Evolutionary conservation across 148 eudicot genomes (phyloP).

Genomic region (Suaeda aralocaspica): DNA sequence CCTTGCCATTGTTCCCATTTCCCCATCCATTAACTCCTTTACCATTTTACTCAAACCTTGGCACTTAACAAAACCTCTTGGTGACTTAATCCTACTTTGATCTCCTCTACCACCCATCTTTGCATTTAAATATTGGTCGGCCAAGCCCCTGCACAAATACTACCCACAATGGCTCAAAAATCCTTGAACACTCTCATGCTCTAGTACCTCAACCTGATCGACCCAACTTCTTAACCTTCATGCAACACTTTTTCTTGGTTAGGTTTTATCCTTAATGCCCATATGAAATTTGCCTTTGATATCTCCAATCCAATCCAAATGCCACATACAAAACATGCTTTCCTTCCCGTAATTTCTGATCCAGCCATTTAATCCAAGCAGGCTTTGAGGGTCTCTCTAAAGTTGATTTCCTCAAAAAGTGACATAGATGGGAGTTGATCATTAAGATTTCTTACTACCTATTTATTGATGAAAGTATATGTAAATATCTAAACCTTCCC

Average conservation of each 20-base stretch:
- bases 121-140: neutral
- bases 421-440: too few relatives aligned
- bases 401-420: too few relatives aligned
- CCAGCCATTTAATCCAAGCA: conserved; percentile 55
- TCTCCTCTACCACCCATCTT: conserved; percentile 1
- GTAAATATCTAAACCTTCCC: too few relatives aligned
- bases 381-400: conserved; percentile 18
- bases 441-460: too few relatives aligned
- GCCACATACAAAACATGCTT: conserved; percentile 50
- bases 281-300: conserved; percentile 47
- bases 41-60: conserved; percentile 16
- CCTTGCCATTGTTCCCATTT: conserved; percentile 40
- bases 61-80: conserved; percentile 49
- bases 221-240: conserved; percentile 61
- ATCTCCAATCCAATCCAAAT: conserved; percentile 40
- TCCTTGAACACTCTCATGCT: conserved; percentile 41
- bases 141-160: neutral
- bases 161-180: conserved; percentile 24
- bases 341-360: conserved; percentile 29
- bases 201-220: conserved; percentile 46
- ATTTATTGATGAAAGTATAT: too few relatives aligned
- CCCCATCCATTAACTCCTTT: conserved; percentile 57
- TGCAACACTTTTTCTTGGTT: conserved; percentile 20
- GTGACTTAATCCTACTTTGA: conserved; percentile 45
- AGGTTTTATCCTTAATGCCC: conserved; percentile 49